These are phyloP conservation scores for Fraxinus floribunda DNA, from an alignment of 305 asterid genomes.

Conservation along the genomic window DNA sequence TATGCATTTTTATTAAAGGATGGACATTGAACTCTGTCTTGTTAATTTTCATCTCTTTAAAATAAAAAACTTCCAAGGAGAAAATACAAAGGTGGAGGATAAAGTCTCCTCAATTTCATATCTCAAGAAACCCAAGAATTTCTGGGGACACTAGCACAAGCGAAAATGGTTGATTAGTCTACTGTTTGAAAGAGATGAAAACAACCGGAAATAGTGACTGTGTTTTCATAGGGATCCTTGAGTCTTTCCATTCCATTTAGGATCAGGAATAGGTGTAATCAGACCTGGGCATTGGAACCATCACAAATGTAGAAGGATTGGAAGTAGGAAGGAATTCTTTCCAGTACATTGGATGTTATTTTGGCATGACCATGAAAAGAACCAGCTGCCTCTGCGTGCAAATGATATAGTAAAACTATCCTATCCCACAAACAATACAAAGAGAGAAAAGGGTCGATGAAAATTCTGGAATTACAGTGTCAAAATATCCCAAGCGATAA, in stretches of 20 bases:
- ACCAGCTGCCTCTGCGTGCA: not conserved
- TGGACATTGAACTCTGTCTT: not conserved
- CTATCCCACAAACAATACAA: not conserved
- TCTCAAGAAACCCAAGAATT: not conserved
- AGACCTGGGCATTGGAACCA: not conserved
- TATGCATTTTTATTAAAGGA: not conserved
- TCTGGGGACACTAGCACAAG: not conserved
- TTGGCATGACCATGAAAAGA: not conserved
- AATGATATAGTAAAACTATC: not conserved
- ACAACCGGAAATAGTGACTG: not conserved
- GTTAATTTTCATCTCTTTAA: not conserved
- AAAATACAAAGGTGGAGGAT: not conserved
- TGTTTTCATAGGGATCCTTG: not conserved
- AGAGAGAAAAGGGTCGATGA: not conserved
- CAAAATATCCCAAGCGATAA: not conserved
- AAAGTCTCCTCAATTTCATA: not conserved
- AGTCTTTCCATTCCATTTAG: not conserved
- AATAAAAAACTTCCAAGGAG: not conserved
- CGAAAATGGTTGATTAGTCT: not conserved
- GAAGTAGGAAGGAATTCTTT: not conserved
- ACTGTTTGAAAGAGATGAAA: not conserved
- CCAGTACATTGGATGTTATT: not conserved
- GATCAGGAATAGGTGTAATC: constrained; percentile 2
- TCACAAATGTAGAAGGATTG: not conserved
- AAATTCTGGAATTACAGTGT: not conserved